These are phyloP conservation scores for Calonectria honghensis DNA, from an alignment of 2,329 filamentous ascomycete species.

Conservation along the genomic window DNA sequence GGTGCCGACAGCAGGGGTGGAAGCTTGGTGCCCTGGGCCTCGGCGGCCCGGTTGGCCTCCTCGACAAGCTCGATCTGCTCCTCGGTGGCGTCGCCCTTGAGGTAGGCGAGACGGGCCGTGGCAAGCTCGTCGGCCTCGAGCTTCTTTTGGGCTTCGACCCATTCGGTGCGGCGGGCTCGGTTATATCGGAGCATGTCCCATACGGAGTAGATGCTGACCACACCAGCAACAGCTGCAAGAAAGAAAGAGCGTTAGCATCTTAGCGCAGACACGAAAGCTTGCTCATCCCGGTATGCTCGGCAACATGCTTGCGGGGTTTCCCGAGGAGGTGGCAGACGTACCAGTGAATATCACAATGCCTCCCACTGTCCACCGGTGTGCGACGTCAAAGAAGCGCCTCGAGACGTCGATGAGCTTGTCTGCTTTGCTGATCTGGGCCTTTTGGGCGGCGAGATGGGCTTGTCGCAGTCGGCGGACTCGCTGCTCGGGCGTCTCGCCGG, in stretches of 20 bases:
- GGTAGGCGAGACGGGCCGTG: slow-evolving; percentile 75
- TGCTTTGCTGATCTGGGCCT: slow-evolving; percentile 72
- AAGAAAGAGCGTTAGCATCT: slow-evolving; percentile 25
- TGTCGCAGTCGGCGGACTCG: slow-evolving; percentile 81
- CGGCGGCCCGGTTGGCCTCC: slow-evolving; percentile 71
- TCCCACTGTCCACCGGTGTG: slow-evolving; percentile 73
- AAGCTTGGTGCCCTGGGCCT: slow-evolving; percentile 66
- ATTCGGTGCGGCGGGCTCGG: slow-evolving; percentile 75
- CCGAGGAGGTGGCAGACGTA: slow-evolving; percentile 57
- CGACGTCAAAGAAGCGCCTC: slow-evolving; percentile 72
- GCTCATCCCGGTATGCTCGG: slow-evolving; percentile 11
- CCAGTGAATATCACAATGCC: slow-evolving; percentile 75
- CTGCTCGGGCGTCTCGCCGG: slow-evolving; percentile 79
- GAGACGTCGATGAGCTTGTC: slow-evolving; percentile 70
- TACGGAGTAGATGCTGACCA: slow-evolving; percentile 75
- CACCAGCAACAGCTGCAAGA: slow-evolving; percentile 69
- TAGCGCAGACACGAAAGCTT: background rate
- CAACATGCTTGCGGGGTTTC: background rate
- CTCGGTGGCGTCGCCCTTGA: slow-evolving; percentile 73
- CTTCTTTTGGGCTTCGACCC: slow-evolving; percentile 72
- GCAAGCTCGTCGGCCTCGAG: slow-evolving; percentile 74
- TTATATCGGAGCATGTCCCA: slow-evolving; percentile 78
- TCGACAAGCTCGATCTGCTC: slow-evolving; percentile 75
- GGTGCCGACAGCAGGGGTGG: slow-evolving; percentile 71
- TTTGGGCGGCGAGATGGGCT: slow-evolving; percentile 79